phyloP scores from a whole-genome alignment of 2,329 filamentous ascomycete species.

The Paramyrothecium roridum region DNA sequence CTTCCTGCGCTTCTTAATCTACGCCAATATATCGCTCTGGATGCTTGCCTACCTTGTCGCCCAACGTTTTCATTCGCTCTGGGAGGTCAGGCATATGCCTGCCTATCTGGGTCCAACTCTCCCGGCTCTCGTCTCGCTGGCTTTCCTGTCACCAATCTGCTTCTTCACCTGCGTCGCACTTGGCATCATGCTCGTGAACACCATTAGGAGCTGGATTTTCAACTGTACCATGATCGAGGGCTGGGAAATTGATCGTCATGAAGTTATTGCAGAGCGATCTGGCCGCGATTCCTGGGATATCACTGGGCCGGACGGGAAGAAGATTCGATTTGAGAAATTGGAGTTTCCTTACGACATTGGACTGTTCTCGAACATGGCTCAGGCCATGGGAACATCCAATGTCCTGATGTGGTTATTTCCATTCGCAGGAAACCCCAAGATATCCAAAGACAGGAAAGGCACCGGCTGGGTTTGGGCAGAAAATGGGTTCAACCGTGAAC shows the following conservation, averaged over 20 bases:
- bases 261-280: constrained; percentile 49
- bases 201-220: constrained; percentile 56
- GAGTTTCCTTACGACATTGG: constrained; percentile 84
- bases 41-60: constrained; percentile 59
- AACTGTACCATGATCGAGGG: constrained; percentile 80
- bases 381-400: constrained; percentile 72
- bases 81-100: constrained; percentile 63
- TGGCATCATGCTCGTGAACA: constrained; percentile 61
- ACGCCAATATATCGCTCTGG: constrained; percentile 64
- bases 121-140: constrained; percentile 56
- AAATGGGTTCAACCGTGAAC: constrained; percentile 70
- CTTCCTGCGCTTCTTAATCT: constrained; percentile 75
- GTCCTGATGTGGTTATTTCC: constrained; percentile 68
- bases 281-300: constrained; percentile 42
- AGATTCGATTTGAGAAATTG: constrained; percentile 55
- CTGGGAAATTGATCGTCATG: constrained; percentile 69
- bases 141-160: constrained; percentile 56
- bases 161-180: constrained; percentile 60
- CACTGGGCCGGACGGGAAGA: constrained; percentile 28
- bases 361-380: constrained; percentile 68
- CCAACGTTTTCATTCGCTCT: constrained; percentile 57
- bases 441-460: constrained; percentile 35
- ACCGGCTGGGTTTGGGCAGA: constrained; percentile 63
- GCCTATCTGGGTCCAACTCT: constrained; percentile 70
- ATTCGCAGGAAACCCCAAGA: constrained; percentile 49